A percentile compares a stretch with the other conserved stretches of the same genome.
Conservation (phyloP, 208 protist species). For the Leishmania turanica region DNA sequence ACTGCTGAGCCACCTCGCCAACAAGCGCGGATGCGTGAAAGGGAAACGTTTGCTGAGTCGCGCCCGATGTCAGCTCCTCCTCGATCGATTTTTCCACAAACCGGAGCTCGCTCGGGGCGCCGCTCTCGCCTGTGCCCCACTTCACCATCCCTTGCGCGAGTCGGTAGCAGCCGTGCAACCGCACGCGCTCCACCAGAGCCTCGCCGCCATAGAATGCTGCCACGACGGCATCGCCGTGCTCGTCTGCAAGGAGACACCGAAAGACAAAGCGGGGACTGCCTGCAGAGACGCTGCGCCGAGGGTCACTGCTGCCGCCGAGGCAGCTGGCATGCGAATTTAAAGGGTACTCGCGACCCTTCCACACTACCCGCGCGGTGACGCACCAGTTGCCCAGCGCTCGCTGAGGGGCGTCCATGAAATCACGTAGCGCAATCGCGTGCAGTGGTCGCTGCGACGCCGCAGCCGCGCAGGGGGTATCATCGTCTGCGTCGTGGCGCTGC, state of each 20-base stretch:
- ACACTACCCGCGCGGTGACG: slow-evolving; percentile 57
- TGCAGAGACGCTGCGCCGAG: not conserved
- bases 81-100: slow-evolving; percentile 46
- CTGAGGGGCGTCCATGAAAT: slow-evolving; percentile 43
- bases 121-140: slow-evolving; percentile 37
- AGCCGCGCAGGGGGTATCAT: not conserved
- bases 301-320: slow-evolving; percentile 1
- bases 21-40: slow-evolving; percentile 34
- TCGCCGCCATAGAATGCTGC: slow-evolving; percentile 29
- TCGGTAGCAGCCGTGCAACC: slow-evolving; percentile 34
- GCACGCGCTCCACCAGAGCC: slow-evolving; percentile 25
- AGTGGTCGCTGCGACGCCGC: slow-evolving; percentile 1
- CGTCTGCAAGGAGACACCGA: slow-evolving; percentile 60
- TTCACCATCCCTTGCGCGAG: slow-evolving; percentile 31
- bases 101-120: slow-evolving; percentile 41
- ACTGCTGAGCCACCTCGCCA: slow-evolving; percentile 30
- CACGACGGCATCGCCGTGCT: slow-evolving; percentile 50
- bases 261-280: slow-evolving; percentile 28
- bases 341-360: slow-evolving; percentile 43
- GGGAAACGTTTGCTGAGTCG: slow-evolving; percentile 29
- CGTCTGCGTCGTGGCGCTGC: slow-evolving; percentile 4
- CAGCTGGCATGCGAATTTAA: slow-evolving; percentile 4
- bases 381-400: slow-evolving; percentile 44
- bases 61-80: slow-evolving; percentile 7
- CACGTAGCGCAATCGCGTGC: slow-evolving; percentile 34